These are phyloP conservation scores for Forsythia suspensa DNA, from an alignment of 257 asterid genomes.

Conservation along the genomic window DNA sequence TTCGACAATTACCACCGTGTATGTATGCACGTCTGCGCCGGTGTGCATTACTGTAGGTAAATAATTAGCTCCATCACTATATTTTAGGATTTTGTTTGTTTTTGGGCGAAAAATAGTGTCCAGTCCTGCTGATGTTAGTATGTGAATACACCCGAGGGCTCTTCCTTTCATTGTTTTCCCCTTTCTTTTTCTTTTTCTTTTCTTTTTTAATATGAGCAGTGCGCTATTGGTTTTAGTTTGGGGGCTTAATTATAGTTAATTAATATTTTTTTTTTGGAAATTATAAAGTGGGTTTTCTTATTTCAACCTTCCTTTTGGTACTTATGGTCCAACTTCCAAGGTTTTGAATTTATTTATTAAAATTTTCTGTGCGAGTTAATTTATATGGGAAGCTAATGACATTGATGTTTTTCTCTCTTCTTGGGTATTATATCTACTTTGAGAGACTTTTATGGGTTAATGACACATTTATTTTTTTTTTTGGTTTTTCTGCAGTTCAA, in stretches of 20 bases:
- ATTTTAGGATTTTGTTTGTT: not conserved
- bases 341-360: not conserved
- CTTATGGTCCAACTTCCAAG: not conserved
- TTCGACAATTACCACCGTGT: not conserved
- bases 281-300: not conserved
- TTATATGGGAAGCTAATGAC: not conserved
- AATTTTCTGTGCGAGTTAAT: not conserved
- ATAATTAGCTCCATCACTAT: not conserved
- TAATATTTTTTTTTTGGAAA: too few relatives aligned
- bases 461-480: not conserved
- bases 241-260: too few relatives aligned
- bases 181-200: too few relatives aligned
- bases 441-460: not conserved
- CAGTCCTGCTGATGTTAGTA: not conserved
- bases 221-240: too few relatives aligned
- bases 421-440: too few relatives aligned
- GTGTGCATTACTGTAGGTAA: not conserved
- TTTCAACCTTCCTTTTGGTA: not conserved
- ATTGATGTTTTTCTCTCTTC: too few relatives aligned
- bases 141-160: not conserved
- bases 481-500: not conserved
- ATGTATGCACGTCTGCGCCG: not conserved
- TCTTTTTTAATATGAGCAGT: too few relatives aligned
- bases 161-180: not conserved
- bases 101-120: not conserved